phyloP scores from a whole-genome alignment of 2,329 filamentous ascomycete species.

The Colletotrichum noveboracense region DNA sequence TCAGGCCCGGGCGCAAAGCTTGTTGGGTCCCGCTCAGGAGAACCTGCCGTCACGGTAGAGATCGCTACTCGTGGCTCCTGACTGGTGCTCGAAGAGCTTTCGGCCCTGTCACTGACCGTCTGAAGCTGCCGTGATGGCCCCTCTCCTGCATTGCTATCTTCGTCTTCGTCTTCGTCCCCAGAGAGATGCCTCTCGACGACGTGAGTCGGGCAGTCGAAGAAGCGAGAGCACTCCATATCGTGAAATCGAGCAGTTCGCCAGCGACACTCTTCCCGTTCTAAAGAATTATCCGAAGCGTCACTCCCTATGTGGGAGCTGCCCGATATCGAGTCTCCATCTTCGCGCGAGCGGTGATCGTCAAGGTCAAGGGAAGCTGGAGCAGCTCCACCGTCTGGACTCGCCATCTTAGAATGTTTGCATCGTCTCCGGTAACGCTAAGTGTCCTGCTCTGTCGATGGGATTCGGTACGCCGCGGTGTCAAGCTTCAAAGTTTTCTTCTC shows the following conservation, averaged over 20 bases:
- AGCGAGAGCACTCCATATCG: constrained; percentile 51
- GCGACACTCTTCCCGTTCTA: constrained; percentile 33
- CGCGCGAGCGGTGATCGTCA: constrained; percentile 22
- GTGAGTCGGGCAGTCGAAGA: constrained; percentile 56
- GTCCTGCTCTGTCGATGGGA: not conserved
- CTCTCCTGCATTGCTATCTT: constrained; percentile 4
- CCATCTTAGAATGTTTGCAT: constrained; percentile 35
- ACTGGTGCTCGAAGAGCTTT: not conserved
- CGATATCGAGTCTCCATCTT: constrained; percentile 27
- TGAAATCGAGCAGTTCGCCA: constrained; percentile 43
- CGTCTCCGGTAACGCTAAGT: not conserved
- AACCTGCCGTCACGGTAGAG: not conserved
- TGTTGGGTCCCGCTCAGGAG: constrained; percentile 1
- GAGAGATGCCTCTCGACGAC: constrained; percentile 42
- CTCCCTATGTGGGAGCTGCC: constrained; percentile 47
- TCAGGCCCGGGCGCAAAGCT: constrained; percentile 20
- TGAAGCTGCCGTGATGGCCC: not conserved
- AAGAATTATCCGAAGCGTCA: constrained; percentile 24
- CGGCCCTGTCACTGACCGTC: not conserved
- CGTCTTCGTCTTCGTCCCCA: constrained; percentile 28
- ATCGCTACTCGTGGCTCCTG: not conserved
- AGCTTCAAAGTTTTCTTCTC: not conserved
- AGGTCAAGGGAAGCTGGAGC: constrained; percentile 24
- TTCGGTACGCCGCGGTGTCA: not conserved
- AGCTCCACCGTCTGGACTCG: constrained; percentile 33